Base-by-base conservation (phyloP, 257 asterid species). In the Catharanthus roseus region DNA sequence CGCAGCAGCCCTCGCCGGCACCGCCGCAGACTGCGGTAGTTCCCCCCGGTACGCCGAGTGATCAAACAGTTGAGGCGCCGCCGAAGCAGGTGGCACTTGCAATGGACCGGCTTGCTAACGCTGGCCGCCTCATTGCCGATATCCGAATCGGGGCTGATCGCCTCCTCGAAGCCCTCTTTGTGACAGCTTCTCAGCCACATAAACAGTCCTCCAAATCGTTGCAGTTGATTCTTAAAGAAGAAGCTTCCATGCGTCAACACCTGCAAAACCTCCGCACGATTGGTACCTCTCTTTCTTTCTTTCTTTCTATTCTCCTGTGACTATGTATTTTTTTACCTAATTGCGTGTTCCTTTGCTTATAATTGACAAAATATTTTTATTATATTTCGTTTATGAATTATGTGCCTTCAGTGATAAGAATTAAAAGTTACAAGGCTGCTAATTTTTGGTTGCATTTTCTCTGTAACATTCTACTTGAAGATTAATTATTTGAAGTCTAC, bases 21-120 rank as follows among this genome's bases (percentile, higher is more conserved):
- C 73, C 83, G 33, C 72, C 79, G 39, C 86, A 65, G 65, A 81
- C 60, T 53, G 71, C 77, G 85, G 81, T 79, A 77, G 75, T 38
- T 47, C 15, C 70, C 50, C 33, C 47, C 49, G 50, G 64, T 1
- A 33, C 72, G 8, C 50, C 70, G 38, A 62, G 42, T 8, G 77
- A 67, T 5, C 29, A 71, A 41, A 47, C 74, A 64, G 78, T 79
- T 45, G 96, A 87, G 71, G 98, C 98, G 66, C 97, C 98, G 78
- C 97, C 97, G 49, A 93, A 90, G 86, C 97, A 91, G 86, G 97
- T 93, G 77, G 98, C 98, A 31, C 84, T 86, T 78, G 97, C 98
- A 53, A 77, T 93, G 91, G 98, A 93, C 82, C 85, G 95, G 75
- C 87, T 93, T 39, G 86, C 86, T 39, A 87, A 89, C 67, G 98